Evolutionary conservation across 148 eudicot species (phyloP).

Genomic region (Nepenthes mirabilis): DNA sequence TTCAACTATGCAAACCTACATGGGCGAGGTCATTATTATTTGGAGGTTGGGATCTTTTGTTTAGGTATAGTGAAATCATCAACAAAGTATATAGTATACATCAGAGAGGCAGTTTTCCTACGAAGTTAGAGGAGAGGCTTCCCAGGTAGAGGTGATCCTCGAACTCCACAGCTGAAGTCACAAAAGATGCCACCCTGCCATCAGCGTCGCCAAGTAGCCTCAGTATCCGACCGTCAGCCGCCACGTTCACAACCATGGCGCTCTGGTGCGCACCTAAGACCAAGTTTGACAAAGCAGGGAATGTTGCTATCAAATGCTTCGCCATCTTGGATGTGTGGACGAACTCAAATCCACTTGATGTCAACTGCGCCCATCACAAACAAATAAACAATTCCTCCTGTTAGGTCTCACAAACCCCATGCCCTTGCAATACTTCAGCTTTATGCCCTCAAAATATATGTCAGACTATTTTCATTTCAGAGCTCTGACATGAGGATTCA

Average conservation of each 20-base stretch:
- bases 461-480: too few species aligned
- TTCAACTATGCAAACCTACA: too few species aligned
- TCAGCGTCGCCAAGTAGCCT: constrained; percentile 46
- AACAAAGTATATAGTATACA: too few species aligned
- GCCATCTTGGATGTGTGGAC: constrained; percentile 32
- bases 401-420: not conserved
- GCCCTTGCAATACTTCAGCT: not conserved
- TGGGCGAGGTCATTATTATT: too few species aligned
- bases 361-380: constrained; percentile 20
- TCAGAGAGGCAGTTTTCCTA: constrained; percentile 41
- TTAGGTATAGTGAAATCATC: too few species aligned
- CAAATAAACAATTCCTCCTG: not conserved
- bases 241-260: constrained; percentile 58
- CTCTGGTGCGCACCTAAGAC: constrained; percentile 14
- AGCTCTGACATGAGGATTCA: too few species aligned
- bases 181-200: constrained; percentile 48
- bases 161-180: constrained; percentile 66
- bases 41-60: too few species aligned
- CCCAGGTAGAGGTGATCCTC: constrained; percentile 70
- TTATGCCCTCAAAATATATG: too few species aligned
- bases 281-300: constrained; percentile 17
- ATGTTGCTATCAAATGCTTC: constrained; percentile 40
- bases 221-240: constrained; percentile 38
- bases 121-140: constrained; percentile 40
- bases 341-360: constrained; percentile 18